Evolutionary conservation across 768 basidiomycete genomes (phyloP).

Genomic region (Tulasnella sp.): DNA sequence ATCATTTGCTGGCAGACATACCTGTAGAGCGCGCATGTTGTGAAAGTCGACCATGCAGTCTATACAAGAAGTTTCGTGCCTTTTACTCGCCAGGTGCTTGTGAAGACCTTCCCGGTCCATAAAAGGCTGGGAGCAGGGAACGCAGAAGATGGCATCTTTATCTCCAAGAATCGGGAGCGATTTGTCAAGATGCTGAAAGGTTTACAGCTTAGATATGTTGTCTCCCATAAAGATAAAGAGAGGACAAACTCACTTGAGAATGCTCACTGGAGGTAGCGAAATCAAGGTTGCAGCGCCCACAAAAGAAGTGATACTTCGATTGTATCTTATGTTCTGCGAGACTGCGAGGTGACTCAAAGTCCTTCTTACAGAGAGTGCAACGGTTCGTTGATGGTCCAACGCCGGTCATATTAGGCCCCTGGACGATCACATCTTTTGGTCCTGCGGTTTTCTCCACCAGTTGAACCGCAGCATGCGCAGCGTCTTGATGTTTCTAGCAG

Average conservation of each 20-base stretch:
- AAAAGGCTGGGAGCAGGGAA: too few relatives aligned
- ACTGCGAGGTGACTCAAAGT: neutral
- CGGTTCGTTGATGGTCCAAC: neutral
- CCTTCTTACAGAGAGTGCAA: neutral
- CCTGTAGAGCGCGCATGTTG: too few relatives aligned
- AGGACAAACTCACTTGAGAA: neutral
- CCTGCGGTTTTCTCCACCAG: neutral
- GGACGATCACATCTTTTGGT: neutral
- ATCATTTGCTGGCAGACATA: too few relatives aligned
- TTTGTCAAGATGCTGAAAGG: neutral
- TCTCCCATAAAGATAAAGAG: neutral
- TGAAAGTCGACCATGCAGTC: too few relatives aligned
- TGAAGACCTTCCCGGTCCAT: too few relatives aligned
- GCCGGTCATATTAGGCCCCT: too few relatives aligned
- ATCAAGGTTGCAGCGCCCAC: neutral
- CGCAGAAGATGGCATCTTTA: too few relatives aligned
- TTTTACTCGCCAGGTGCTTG: too few relatives aligned
- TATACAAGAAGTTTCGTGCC: too few relatives aligned
- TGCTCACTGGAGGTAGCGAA: neutral
- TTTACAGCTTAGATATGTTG: neutral
- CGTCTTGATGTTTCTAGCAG: too few relatives aligned
- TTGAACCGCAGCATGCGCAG: too few relatives aligned
- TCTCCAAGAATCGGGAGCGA: neutral
- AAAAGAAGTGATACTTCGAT: neutral
- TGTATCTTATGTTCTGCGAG: neutral